A percentile compares a stretch with the other conserved stretches of the same genome.
Conservation (phyloP, 352 stramenopile species). For the Phytophthora boehmeriae region DNA sequence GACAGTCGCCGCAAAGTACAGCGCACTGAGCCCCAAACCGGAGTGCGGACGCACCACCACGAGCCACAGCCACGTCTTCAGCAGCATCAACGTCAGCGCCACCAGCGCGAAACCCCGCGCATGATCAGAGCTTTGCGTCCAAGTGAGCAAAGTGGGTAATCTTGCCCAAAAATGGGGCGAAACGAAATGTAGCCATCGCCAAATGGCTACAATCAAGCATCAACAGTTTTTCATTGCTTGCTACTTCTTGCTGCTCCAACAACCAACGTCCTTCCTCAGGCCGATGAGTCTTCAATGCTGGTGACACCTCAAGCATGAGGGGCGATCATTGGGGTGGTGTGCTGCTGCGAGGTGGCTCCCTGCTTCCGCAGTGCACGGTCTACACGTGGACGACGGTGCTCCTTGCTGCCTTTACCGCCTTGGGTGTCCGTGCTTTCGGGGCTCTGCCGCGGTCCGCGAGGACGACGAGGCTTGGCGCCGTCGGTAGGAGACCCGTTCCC, state of each 20-base stretch:
- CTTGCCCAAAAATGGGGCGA: too few species aligned
- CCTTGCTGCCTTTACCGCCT: slow-evolving; percentile 38
- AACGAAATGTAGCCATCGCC: too few species aligned
- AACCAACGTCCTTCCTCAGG: background rate
- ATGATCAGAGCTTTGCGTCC: slow-evolving; percentile 34
- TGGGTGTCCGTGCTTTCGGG: slow-evolving; percentile 32
- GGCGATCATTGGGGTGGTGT: slow-evolving; percentile 31
- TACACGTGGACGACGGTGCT: slow-evolving; percentile 42
- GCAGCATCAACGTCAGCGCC: slow-evolving; percentile 65
- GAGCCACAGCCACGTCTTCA: slow-evolving; percentile 65
- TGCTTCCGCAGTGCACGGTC: slow-evolving; percentile 51
- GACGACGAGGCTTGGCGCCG: slow-evolving; percentile 37
- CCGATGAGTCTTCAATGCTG: background rate
- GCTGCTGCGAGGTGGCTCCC: slow-evolving; percentile 25
- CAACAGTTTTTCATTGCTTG: background rate
- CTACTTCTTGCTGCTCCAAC: background rate
- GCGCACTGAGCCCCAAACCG: slow-evolving; percentile 25
- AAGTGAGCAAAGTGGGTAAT: slow-evolving; percentile 8
- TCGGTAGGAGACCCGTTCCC: slow-evolving; percentile 32
- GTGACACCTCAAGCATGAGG: slow-evolving; percentile 33
- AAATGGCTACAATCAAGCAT: too few species aligned
- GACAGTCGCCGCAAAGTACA: slow-evolving; percentile 45
- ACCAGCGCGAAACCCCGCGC: slow-evolving; percentile 47
- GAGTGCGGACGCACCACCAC: slow-evolving; percentile 39
- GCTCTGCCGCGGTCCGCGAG: slow-evolving; percentile 33